Evolutionary conservation across 139 green algal genomes (phyloP).

Genomic region (Marvania coccoides): DNA sequence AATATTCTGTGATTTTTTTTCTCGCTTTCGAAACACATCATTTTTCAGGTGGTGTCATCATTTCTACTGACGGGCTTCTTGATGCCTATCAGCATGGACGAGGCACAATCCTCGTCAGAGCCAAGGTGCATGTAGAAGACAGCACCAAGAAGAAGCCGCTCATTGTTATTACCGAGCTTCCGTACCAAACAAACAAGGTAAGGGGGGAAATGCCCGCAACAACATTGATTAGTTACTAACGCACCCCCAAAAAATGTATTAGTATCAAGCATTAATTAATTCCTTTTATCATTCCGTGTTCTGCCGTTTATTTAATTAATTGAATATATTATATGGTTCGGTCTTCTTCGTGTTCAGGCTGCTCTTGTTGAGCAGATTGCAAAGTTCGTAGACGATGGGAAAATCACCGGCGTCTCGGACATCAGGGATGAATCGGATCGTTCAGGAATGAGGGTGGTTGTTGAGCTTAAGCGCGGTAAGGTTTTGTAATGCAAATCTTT

Average conservation of each 20-base stretch:
- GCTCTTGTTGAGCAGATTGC: constrained; percentile 60
- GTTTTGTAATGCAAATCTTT: not conserved
- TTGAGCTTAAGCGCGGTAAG: constrained; percentile 68
- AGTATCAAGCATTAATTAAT: too few species aligned
- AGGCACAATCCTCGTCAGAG: constrained; percentile 65
- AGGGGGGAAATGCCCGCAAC: too few species aligned
- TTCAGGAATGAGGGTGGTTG: constrained; percentile 80
- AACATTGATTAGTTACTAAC: too few species aligned
- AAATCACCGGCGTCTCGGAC: constrained; percentile 70
- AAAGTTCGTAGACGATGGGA: constrained; percentile 66
- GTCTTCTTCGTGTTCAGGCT: not conserved
- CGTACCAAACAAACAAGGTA: constrained; percentile 91
- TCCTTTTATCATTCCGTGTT: too few species aligned
- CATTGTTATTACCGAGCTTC: constrained; percentile 86
- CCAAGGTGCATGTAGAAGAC: constrained; percentile 60
- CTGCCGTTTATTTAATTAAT: too few species aligned
- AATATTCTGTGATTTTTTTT: too few species aligned
- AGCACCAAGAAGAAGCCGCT: constrained; percentile 12
- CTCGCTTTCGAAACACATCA: not conserved
- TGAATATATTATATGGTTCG: too few species aligned
- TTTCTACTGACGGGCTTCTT: constrained; percentile 39
- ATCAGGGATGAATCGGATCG: constrained; percentile 93
- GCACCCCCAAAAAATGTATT: too few species aligned
- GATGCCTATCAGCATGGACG: constrained; percentile 61
- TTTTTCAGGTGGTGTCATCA: constrained; percentile 51